phyloP scores from a whole-genome alignment of 2,329 filamentous ascomycete species.

The Phoma sp. region DNA sequence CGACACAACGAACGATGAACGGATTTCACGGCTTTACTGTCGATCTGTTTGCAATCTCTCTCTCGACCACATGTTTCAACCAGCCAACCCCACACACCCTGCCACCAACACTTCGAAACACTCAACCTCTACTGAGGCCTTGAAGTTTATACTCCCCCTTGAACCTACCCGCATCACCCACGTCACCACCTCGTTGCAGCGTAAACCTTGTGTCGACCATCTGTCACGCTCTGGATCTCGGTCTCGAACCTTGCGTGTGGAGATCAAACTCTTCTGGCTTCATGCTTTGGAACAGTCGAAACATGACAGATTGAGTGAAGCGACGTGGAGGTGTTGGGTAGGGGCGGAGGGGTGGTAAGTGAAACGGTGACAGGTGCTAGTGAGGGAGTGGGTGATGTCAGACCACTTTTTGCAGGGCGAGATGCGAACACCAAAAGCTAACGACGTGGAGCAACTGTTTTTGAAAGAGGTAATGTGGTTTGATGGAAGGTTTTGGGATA shows the following conservation, averaged over 20 bases:
- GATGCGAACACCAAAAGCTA: too few relatives aligned
- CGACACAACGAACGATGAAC: not conserved
- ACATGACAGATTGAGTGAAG: slow-evolving; percentile 8
- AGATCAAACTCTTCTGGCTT: slow-evolving; percentile 4
- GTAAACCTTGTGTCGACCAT: slow-evolving; percentile 5
- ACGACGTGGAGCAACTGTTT: too few relatives aligned
- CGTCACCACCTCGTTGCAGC: not conserved
- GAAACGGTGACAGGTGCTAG: slow-evolving; percentile 10
- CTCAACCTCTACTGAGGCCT: not conserved
- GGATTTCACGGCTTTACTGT: not conserved
- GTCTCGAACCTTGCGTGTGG: slow-evolving; percentile 11
- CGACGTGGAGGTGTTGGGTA: not conserved
- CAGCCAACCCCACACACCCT: not conserved
- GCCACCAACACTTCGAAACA: not conserved
- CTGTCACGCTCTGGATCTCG: not conserved
- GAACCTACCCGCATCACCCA: not conserved
- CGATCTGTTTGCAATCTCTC: not conserved
- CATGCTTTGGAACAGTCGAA: slow-evolving; percentile 21
- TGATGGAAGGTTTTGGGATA: too few relatives aligned
- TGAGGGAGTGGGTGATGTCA: not conserved
- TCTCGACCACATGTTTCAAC: not conserved
- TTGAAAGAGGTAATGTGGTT: too few relatives aligned
- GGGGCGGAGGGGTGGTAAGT: not conserved
- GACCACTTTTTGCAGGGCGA: too few relatives aligned
- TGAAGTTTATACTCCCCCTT: not conserved